phyloP scores from a whole-genome alignment of 176 grass and related monocot species.

The Microstegium vimineum region DNA sequence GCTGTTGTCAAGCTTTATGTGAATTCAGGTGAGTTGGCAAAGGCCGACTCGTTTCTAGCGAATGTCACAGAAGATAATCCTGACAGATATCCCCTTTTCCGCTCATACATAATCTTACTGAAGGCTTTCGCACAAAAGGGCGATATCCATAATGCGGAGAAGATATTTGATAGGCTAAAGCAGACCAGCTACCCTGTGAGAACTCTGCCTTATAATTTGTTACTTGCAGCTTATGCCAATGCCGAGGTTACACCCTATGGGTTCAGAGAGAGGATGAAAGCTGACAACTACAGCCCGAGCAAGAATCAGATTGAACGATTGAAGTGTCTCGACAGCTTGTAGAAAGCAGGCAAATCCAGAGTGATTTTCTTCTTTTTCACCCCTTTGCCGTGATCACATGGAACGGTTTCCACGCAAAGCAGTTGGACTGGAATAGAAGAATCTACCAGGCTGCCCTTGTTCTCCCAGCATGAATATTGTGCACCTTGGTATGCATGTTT shows the following conservation, averaged over 20 bases:
- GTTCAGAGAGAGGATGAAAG: constrained; percentile 67
- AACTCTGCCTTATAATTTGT: constrained; percentile 36
- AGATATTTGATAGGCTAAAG: constrained; percentile 59
- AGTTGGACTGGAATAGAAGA: constrained; percentile 17
- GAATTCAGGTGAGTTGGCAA: constrained; percentile 57
- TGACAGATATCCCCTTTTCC: constrained; percentile 39
- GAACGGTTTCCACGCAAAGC: background rate
- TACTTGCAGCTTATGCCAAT: constrained; percentile 68
- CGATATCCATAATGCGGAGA: constrained; percentile 68
- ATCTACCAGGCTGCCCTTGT: background rate
- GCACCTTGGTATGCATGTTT: background rate
- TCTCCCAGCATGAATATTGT: background rate
- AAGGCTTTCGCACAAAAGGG: constrained; percentile 58
- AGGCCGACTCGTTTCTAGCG: constrained; percentile 58
- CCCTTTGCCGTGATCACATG: background rate
- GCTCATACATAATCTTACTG: constrained; percentile 45
- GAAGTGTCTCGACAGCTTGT: constrained; percentile 25
- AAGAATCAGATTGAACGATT: constrained; percentile 17
- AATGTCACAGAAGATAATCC: constrained; percentile 46
- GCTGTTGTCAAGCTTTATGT: constrained; percentile 64
- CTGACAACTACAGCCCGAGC: constrained; percentile 33
- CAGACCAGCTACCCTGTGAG: constrained; percentile 31
- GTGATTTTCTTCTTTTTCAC: background rate
- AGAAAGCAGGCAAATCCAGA: constrained; percentile 23
- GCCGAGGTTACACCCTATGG: constrained; percentile 54